phyloP scores from a whole-genome alignment of 208 protist genomes.

The Phytomonas francai region DNA sequence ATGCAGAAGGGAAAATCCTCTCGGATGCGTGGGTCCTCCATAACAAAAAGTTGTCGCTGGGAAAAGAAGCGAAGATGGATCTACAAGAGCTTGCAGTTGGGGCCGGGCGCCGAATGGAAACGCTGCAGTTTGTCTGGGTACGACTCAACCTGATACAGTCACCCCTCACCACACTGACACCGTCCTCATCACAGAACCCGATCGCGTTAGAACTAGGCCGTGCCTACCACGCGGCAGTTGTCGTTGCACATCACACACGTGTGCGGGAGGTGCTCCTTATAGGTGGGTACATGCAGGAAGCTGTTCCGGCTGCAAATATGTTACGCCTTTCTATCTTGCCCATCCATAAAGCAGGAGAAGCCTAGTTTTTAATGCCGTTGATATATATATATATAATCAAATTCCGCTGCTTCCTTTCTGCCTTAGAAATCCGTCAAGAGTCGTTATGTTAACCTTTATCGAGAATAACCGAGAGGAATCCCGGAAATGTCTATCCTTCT shows the following conservation, averaged over 20 bases:
- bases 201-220: background rate
- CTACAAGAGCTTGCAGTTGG: background rate
- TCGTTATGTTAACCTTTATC: background rate
- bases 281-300: background rate
- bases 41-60: background rate
- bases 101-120: background rate
- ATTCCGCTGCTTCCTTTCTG: background rate
- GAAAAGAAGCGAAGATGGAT: background rate
- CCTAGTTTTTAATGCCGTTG: background rate
- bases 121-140: constrained; percentile 12
- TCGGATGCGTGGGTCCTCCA: constrained; percentile 72
- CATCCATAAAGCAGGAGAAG: background rate
- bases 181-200: background rate
- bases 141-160: constrained; percentile 8
- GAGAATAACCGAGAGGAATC: background rate
- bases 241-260: background rate
- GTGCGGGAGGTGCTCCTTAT: background rate
- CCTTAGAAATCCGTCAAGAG: background rate
- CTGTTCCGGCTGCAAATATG: background rate
- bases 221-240: background rate
- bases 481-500: background rate
- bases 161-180: background rate
- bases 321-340: background rate
- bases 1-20: constrained; percentile 29
- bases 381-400: background rate